Base-by-base conservation (phyloP, 495 filamentous ascomycete species). In the Bombardia bombarda region DNA sequence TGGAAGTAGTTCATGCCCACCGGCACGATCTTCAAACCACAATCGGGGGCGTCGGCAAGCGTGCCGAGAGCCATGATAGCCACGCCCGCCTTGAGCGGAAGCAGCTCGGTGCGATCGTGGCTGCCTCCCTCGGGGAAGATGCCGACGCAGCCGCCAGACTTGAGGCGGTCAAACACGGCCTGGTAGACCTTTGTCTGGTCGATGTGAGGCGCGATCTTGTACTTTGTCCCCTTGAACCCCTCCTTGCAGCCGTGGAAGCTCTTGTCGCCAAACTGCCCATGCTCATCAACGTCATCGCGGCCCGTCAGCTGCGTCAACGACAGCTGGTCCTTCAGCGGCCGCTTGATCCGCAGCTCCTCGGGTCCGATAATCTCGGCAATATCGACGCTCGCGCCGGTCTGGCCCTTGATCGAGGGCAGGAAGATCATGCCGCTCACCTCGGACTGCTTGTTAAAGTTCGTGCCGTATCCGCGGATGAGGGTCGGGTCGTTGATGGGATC, bases 1-100 rank as follows among this genome's bases (percentile, higher is more conserved):
- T 99, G 92, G 66, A 99, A 99, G 64, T 99, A 99, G 57, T 99
- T 99, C 92, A 97, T 97, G 46, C 93, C 93, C 38, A 88, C 90
- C n/a, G 93, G 93, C n/a, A 99, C 85, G 53, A 99, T 97, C 61
- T 87, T 93, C 49, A 99, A 59, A n/a, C 84, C 89, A 57, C 84
- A 95, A 49, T 93, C 74, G 3, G 90, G 92, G 36, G 87, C 77
- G 31, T 84, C 81, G n/a, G 86, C 86, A 22, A 99, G 72, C 3
- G 93, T 86, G 17, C 90, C 92, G 36, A 99, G 76, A 18, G 92
- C 92, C 90, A 99, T 99, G 48, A 99, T 85, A 37, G 92, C 92
- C 39, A 99, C 87, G 58, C 92, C 92, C 59, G 92, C 93, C 77
- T 99, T 99, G 38, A 99, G 68, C 5, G 93, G 93, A 36, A 99